These are phyloP conservation scores for Apium graveolens DNA, from an alignment of 129 eudicot species.

Conservation along the genomic window DNA sequence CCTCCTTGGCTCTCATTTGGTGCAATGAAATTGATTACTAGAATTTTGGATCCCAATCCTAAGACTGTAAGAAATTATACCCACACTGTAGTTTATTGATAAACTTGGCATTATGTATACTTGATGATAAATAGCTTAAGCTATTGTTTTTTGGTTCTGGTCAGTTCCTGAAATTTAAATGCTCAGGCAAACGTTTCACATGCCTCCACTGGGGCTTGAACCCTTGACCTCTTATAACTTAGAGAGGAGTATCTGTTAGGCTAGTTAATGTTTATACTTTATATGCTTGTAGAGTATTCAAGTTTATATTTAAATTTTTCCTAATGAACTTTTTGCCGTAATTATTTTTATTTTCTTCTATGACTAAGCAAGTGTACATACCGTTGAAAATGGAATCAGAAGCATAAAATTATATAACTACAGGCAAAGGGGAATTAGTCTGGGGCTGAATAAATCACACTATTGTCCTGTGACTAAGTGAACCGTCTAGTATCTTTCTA, in stretches of 20 bases:
- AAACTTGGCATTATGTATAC: background rate
- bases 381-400: background rate
- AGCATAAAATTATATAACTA: background rate
- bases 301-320: background rate
- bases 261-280: too few relatives aligned
- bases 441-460: background rate
- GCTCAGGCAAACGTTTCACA: background rate
- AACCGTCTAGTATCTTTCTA: background rate
- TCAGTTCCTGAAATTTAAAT: background rate
- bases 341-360: background rate
- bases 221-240: background rate
- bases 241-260: background rate
- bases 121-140: background rate
- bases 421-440: background rate
- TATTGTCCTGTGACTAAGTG: background rate
- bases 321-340: background rate
- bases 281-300: background rate
- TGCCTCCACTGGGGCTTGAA: background rate
- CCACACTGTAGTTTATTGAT: background rate
- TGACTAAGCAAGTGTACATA: background rate
- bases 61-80: conserved; percentile 49
- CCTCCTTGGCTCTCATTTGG: conserved; percentile 95
- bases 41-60: conserved; percentile 86
- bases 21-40: conserved; percentile 71
- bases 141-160: background rate